Conservation (phyloP, 805 yeast species). For the Metschnikowia cubensis region DNA sequence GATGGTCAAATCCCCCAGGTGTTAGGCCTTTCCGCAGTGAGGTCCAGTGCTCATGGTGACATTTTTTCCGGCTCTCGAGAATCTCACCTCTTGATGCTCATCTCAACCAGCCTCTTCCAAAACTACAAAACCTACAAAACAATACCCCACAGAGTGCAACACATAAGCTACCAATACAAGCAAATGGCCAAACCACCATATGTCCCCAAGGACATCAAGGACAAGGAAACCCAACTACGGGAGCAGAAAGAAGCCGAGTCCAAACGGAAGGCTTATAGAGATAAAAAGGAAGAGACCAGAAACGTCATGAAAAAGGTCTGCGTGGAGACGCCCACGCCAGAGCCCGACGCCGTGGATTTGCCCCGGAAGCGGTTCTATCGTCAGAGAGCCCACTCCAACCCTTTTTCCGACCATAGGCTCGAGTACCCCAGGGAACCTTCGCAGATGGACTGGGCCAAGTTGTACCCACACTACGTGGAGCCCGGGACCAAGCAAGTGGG, state of each 20-base stretch:
- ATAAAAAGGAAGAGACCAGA: conserved; percentile 42
- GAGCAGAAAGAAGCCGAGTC: conserved; percentile 19
- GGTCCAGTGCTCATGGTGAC: no score
- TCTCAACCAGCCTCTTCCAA: background rate
- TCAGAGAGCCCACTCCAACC: conserved; percentile 97
- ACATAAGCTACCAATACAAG: background rate
- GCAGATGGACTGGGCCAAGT: conserved; percentile 80
- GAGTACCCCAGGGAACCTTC: conserved; percentile 83
- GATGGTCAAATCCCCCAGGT: no score
- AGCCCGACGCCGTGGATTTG: conserved; percentile 41
- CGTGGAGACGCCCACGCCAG: conserved; percentile 33
- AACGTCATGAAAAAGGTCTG: conserved; percentile 43
- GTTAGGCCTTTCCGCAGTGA: no score
- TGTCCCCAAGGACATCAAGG: conserved; percentile 9
- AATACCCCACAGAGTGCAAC: background rate
- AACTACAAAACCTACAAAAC: background rate
- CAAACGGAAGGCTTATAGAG: conserved; percentile 49
- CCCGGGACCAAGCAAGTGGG: conserved; percentile 39
- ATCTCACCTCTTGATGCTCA: conserved; percentile 2
- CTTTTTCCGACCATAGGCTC: conserved; percentile 89
- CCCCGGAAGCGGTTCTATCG: conserved; percentile 88
- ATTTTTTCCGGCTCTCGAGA: background rate
- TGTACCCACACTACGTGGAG: conserved; percentile 62
- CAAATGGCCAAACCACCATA: conserved; percentile 14
- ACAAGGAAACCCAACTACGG: conserved; percentile 17